These are phyloP conservation scores for Clitopilus passeckerianus DNA, from an alignment of 768 basidiomycete species.

Conservation along the genomic window DNA sequence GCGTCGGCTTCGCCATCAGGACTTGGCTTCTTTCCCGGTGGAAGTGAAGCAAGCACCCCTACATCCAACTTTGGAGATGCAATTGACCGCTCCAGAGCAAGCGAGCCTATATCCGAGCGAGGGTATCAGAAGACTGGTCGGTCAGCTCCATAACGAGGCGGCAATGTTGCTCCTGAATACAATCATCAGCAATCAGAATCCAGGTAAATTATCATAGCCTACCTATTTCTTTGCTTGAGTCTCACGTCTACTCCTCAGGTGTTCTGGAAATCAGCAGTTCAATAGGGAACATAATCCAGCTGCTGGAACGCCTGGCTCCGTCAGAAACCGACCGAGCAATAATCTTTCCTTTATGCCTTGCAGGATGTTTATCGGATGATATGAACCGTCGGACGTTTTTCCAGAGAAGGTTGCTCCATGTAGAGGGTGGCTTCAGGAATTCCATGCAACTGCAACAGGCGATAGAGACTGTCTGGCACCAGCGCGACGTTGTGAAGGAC, in stretches of 20 bases:
- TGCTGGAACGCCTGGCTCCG: conserved; percentile 47
- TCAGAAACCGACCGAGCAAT: conserved; percentile 63
- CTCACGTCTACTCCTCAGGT: conserved; percentile 29
- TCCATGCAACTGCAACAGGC: conserved; percentile 49
- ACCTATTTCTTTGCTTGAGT: background rate
- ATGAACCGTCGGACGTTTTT: conserved; percentile 51
- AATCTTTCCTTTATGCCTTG: conserved; percentile 70
- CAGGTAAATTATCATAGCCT: conserved; percentile 41
- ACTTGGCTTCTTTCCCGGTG: conserved; percentile 11
- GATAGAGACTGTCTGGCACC: conserved; percentile 70
- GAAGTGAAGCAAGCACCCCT: conserved; percentile 19
- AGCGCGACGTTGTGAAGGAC: conserved; percentile 49
- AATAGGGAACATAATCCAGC: conserved; percentile 48
- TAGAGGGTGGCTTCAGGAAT: conserved; percentile 59
- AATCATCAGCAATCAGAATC: conserved; percentile 61
- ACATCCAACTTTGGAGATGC: conserved; percentile 34
- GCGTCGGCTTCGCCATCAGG: conserved; percentile 49
- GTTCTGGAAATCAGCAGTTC: conserved; percentile 65
- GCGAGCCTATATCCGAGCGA: conserved; percentile 27
- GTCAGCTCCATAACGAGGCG: conserved; percentile 59
- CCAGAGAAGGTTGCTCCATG: conserved; percentile 47
- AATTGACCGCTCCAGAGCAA: conserved; percentile 22
- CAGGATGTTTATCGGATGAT: conserved; percentile 71
- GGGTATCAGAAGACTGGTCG: conserved; percentile 45
- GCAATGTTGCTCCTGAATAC: conserved; percentile 68